Percentiles rank a stretch among this genome's conserved stretches.
phyloP scores from a whole-genome alignment of 306 rosid species.

The Ammopiptanthus mongolicus region DNA sequence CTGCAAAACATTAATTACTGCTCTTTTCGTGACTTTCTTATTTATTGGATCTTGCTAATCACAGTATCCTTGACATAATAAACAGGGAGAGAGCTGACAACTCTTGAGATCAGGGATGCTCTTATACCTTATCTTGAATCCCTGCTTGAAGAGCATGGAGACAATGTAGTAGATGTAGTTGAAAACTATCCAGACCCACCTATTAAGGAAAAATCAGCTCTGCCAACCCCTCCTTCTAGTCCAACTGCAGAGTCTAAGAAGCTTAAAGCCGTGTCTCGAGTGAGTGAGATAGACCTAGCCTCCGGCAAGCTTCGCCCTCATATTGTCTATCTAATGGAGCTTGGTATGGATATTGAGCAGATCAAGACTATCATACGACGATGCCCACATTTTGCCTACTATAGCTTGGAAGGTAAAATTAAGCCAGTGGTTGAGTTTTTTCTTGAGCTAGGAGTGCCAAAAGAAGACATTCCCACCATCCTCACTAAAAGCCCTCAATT shows the following conservation, averaged over 20 bases:
- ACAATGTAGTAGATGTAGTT: constrained; percentile 46
- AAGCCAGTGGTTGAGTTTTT: constrained; percentile 90
- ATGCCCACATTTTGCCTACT: constrained; percentile 75
- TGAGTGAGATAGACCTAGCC: constrained; percentile 48
- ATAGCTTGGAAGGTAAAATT: constrained; percentile 86
- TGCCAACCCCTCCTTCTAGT: constrained; percentile 27
- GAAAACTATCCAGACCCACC: constrained; percentile 72
- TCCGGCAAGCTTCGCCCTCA: constrained; percentile 77
- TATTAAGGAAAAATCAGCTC: constrained; percentile 39
- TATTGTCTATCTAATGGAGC: constrained; percentile 69
- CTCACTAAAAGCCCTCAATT: constrained; percentile 83
- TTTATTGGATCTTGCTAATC: constrained; percentile 18
- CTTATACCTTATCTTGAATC: constrained; percentile 70
- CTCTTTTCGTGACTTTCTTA: not conserved
- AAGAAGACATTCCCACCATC: constrained; percentile 60
- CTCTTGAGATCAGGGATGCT: constrained; percentile 89
- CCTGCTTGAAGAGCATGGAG: constrained; percentile 63
- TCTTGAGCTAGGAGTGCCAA: constrained; percentile 77
- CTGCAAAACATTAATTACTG: constrained; percentile 26
- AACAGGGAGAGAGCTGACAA: constrained; percentile 89
- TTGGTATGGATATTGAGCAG: constrained; percentile 79
- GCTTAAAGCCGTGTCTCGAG: constrained; percentile 62
- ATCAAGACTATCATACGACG: constrained; percentile 49
- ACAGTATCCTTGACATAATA: constrained; percentile 2
- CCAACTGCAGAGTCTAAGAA: constrained; percentile 42